Base-by-base conservation (phyloP, 352 stramenopile species). In the Phytophthora macrochlamydospora region DNA sequence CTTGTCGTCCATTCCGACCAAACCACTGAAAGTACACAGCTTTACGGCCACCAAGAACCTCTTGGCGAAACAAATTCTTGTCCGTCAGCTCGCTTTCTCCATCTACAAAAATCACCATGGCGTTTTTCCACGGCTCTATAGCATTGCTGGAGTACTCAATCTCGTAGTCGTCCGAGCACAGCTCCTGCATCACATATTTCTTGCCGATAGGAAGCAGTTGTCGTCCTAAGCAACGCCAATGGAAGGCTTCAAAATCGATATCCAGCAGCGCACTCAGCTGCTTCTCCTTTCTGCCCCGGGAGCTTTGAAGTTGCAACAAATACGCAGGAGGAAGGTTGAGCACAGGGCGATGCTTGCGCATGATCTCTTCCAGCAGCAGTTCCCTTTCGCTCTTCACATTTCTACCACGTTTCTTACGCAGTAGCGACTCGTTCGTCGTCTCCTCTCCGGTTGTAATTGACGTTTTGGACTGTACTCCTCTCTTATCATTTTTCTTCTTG, bases 161-260 rank as follows among this genome's bases (percentile, higher is more conserved):
- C 74, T 40, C 6, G 1, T 55, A 65, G 29, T 75, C 69, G 45
- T 50, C 51, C 5, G 74, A 71, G 64, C 78, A 83, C 29, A 88
- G 51, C 0, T 67, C 79, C 45, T 83, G 69, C 71, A 92, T 83
- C 50, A 87, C 67, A 0, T 73, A 63, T 9, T 66, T 40, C 51
- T 89, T 92, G 44, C 81, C 72, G 11, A 68, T 67, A 2, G 83
- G 83, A 43, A 76, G 68, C 46, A 92, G 76, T 62, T 90, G 78
- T 31, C 81, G 82, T 11, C 79, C 79, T 1, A 92, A 55, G 46
- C 77, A 86, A 40, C 35, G 35, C 35, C 35, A 40, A 40, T 40
- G 35, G 7, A 69, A 75, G 6, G 57, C 48, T 57, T 92, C 81
- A 51, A 92, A 92, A 45, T 87, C 69, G 3, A 90, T 59, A 9